phyloP scores from a whole-genome alignment of 2,329 filamentous ascomycete genomes.

The Endothia cerciana region DNA sequence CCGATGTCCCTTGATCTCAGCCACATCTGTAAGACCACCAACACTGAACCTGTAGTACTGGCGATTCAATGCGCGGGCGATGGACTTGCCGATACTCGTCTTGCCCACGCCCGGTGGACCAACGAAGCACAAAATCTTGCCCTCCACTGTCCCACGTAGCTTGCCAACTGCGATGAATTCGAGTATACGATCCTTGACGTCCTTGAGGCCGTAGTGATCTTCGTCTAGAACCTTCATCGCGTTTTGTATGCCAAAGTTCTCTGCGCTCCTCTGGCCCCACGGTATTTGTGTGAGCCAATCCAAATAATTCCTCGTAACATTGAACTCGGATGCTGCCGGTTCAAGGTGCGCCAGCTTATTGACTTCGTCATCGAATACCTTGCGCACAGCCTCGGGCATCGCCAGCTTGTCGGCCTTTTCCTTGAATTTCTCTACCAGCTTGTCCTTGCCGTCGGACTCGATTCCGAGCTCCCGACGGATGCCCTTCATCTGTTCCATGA shows the following conservation, averaged over 20 bases:
- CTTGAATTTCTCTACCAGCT: slow-evolving; percentile 95
- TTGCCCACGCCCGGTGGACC: slow-evolving; percentile 97
- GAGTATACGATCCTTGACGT: slow-evolving; percentile 96
- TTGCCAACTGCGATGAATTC: slow-evolving; percentile 99
- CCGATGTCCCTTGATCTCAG: slow-evolving; percentile 97
- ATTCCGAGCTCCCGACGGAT: slow-evolving; percentile 94
- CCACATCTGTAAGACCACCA: slow-evolving; percentile 93
- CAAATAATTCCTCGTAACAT: slow-evolving; percentile 96
- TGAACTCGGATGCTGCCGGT: slow-evolving; percentile 95
- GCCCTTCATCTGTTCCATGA: slow-evolving; percentile 99
- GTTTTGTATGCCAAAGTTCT: slow-evolving; percentile 95
- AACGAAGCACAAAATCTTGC: slow-evolving; percentile 97
- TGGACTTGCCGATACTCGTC: slow-evolving; percentile 98
- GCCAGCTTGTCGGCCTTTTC: slow-evolving; percentile 91
- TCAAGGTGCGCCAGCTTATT: slow-evolving; percentile 97
- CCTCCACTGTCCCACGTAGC: slow-evolving; percentile 93
- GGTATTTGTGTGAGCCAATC: slow-evolving; percentile 99
- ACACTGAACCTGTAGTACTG: slow-evolving; percentile 99
- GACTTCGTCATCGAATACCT: slow-evolving; percentile 97
- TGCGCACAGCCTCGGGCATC: slow-evolving; percentile 96
- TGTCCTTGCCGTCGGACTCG: slow-evolving; percentile 97
- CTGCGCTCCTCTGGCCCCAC: slow-evolving; percentile 92
- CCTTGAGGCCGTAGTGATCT: slow-evolving; percentile 94
- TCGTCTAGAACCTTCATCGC: slow-evolving; percentile 90
- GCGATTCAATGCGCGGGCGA: slow-evolving; percentile 89